Percentiles rank a stretch among this genome's conserved stretches.
phyloP scores from a whole-genome alignment of 495 filamentous ascomycete species.

The Penicillium arizonense region DNA sequence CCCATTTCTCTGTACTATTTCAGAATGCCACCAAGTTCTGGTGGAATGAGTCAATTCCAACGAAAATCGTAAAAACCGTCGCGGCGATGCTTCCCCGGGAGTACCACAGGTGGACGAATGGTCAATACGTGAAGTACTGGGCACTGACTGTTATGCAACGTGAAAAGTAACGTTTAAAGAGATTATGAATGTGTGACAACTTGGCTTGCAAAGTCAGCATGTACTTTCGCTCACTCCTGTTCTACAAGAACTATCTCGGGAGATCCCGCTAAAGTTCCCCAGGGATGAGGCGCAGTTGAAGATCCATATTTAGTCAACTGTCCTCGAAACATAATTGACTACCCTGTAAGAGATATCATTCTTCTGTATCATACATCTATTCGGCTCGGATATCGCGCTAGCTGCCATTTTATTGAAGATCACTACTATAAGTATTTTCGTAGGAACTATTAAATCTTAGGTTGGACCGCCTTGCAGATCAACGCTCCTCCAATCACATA shows the following conservation, averaged over 20 bases:
- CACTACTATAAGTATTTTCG: neutral
- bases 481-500: slow-evolving; percentile 8
- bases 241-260: too few relatives aligned
- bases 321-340: neutral
- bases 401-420: neutral
- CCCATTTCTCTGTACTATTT: neutral
- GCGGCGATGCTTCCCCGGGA: neutral
- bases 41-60: slow-evolving; percentile 5
- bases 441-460: slow-evolving; percentile 6
- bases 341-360: neutral
- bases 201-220: too few relatives aligned
- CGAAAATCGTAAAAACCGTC: neutral
- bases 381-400: slow-evolving; percentile 6
- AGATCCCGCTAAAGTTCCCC: neutral
- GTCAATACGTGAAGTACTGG: neutral
- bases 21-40: slow-evolving; percentile 3
- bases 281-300: neutral
- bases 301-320: too few relatives aligned
- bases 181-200: too few relatives aligned
- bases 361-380: neutral
- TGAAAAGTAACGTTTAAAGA: too few relatives aligned
- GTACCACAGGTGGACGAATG: slow-evolving; percentile 3
- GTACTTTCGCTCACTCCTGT: too few relatives aligned
- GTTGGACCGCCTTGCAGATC: slow-evolving; percentile 18
- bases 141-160: too few relatives aligned